Conservation (phyloP, 768 basidiomycete genomes). For the Serendipita sp. region DNA sequence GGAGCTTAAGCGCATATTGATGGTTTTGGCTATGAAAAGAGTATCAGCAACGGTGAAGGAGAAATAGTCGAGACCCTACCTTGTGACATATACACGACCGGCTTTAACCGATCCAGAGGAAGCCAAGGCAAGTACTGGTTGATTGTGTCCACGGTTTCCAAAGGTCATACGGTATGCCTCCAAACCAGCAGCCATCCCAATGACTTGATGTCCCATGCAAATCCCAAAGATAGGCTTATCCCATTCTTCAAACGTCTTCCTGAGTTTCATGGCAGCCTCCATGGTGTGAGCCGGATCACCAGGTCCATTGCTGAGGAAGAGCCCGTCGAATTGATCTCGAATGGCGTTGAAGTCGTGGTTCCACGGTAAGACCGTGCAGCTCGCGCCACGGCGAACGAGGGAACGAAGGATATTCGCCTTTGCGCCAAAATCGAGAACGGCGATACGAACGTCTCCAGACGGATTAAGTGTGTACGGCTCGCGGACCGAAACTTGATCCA, state of each 20-base stretch:
- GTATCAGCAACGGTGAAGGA: neutral
- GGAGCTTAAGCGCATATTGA: constrained; percentile 89
- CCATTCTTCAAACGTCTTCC: constrained; percentile 78
- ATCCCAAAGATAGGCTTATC: constrained; percentile 90
- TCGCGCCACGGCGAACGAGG: constrained; percentile 77
- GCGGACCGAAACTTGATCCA: constrained; percentile 83
- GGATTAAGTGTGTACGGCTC: constrained; percentile 74
- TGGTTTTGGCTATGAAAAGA: constrained; percentile 63
- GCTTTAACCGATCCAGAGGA: constrained; percentile 85
- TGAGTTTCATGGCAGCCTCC: constrained; percentile 65
- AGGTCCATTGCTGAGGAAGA: constrained; percentile 94
- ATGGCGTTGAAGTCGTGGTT: constrained; percentile 90
- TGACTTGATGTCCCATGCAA: constrained; percentile 98
- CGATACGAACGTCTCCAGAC: constrained; percentile 75
- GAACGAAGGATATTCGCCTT: constrained; percentile 96
- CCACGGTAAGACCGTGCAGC: constrained; percentile 95
- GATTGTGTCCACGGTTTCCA: constrained; percentile 98
- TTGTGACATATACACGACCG: constrained; percentile 93
- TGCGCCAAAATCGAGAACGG: constrained; percentile 90
- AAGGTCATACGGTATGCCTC: constrained; percentile 98
- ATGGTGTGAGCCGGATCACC: constrained; percentile 85
- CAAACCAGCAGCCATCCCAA: constrained; percentile 92
- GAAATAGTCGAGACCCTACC: constrained; percentile 27
- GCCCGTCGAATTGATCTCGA: constrained; percentile 80
- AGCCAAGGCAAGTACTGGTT: constrained; percentile 93